Conservation (phyloP, 495 filamentous ascomycete species). For the Apodospora peruviana region DNA sequence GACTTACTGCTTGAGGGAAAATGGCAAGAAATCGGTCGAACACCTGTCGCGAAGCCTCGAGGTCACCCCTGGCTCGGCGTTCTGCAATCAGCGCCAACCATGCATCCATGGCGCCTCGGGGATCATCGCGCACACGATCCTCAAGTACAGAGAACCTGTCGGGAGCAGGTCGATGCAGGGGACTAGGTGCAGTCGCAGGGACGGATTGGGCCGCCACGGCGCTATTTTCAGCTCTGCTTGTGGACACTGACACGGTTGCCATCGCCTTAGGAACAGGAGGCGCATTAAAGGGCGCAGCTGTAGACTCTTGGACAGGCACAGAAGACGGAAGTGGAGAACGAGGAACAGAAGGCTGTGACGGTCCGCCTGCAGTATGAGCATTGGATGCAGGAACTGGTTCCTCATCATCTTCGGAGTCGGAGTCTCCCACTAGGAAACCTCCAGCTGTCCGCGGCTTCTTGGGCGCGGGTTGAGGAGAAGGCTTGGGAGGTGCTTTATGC, state of each 20-base stretch:
- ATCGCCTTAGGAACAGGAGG: constrained; percentile 21
- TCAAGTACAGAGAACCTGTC: constrained; percentile 82
- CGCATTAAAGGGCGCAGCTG: constrained; percentile 9
- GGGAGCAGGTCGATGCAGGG: constrained; percentile 49
- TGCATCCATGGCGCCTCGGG: constrained; percentile 81
- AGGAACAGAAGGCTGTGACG: constrained; percentile 11
- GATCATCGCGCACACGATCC: constrained; percentile 84
- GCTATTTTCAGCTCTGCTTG: constrained; percentile 4
- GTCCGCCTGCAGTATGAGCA: constrained; percentile 7
- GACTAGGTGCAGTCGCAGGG: constrained; percentile 10
- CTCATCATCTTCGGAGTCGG: constrained; percentile 46
- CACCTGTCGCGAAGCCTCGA: constrained; percentile 71
- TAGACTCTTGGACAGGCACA: constrained; percentile 16
- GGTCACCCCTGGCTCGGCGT: constrained; percentile 71
- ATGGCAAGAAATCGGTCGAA: constrained; percentile 82
- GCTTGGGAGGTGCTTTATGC: constrained; percentile 22
- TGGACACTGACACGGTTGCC: constrained; percentile 10
- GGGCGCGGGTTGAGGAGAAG: constrained; percentile 28
- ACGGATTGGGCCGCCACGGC: constrained; percentile 4
- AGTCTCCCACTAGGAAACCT: constrained; percentile 76
- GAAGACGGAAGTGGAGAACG: constrained; percentile 22
- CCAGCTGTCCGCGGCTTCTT: constrained; percentile 66
- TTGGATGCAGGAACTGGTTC: constrained; percentile 18
- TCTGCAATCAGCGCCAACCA: constrained; percentile 86
- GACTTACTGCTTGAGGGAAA: constrained; percentile 85